Evolutionary conservation across 495 filamentous ascomycete species (phyloP), one percentile per base, ranked within the genome.

Genomic region (Coniosporium apollinis): DNA sequence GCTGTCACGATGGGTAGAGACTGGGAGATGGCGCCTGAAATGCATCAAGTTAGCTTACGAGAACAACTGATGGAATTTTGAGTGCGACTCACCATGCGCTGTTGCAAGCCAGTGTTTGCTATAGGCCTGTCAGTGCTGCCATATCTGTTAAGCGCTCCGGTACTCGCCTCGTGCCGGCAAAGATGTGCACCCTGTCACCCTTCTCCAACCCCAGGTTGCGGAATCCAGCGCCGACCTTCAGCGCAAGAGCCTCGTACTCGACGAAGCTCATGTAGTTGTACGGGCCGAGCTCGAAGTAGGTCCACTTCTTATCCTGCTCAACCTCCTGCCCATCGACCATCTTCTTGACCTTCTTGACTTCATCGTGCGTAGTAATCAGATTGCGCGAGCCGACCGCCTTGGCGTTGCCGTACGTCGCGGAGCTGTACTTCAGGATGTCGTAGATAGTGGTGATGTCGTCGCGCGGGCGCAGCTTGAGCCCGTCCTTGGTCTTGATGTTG

Each of bases 311-410:
- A 52, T 93, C 80, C 16, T 93, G 76, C 62, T 94, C 77, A 47
- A 68, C 56, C 59, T 94, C 82, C 46, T 79, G 70, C 28, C 89
- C 89, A 56, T 97, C 84, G 13, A 96, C 67, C 39, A 86, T 66
- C 69, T 92, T 97, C 76, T 92, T 94, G 50, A 97, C 61, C 70
- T 89, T 94, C 69, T 93, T 96, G 44, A 74, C 81, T 62, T 97
- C 89, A 36, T 76, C 65, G 55, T 97, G 89, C 5, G 74, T 80
- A 52, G 80, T 74, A 56, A 97, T 62, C 36, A 94, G 64, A 51
- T 72, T 73, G 38, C 89, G 76, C 34, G 67, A 75, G 41, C 79
- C 89, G 44, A 94, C 61, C 39, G 78, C 78, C 60, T 87, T 89
- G 39, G 78, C 71, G 54, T 94, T 92, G 48, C 89, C 89, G 59